phyloP scores from a whole-genome alignment of 495 filamentous ascomycete species.

The Aspergillus conjunctus region DNA sequence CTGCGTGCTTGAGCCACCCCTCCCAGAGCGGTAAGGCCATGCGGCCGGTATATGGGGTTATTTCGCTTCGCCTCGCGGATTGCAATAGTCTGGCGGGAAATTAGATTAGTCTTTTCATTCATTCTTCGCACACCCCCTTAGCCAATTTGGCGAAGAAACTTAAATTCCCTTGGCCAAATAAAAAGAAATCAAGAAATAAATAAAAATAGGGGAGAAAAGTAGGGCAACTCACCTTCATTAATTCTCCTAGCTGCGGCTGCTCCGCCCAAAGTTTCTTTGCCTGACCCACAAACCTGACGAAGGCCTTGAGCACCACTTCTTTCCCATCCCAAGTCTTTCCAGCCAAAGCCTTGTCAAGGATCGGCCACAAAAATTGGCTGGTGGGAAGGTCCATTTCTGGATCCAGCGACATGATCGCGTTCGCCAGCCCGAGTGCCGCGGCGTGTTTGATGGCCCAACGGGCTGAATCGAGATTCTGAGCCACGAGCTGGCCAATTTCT shows the following conservation, averaged over 20 bases:
- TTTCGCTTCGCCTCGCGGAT: conserved; percentile 88
- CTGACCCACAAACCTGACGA: conserved; percentile 72
- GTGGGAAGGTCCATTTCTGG: conserved; percentile 57
- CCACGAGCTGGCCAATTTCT: conserved; percentile 74
- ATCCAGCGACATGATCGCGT: conserved; percentile 64
- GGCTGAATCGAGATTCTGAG: conserved; percentile 68
- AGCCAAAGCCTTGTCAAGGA: conserved; percentile 73
- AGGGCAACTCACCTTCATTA: conserved; percentile 54
- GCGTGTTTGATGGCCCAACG: conserved; percentile 91
- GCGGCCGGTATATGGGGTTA: conserved; percentile 76
- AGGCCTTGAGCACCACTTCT: conserved; percentile 83
- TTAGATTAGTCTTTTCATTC: neutral
- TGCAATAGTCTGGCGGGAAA: conserved; percentile 53
- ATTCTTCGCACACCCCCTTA: conserved; percentile 11
- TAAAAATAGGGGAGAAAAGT: conserved; percentile 1
- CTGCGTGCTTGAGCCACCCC: conserved; percentile 64
- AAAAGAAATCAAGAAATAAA: conserved; percentile 6
- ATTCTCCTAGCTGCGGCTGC: conserved; percentile 47
- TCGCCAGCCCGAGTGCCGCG: conserved; percentile 75
- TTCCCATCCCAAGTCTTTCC: conserved; percentile 95
- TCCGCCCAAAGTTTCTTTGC: conserved; percentile 59
- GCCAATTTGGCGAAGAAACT: conserved; percentile 5
- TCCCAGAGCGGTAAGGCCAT: conserved; percentile 73
- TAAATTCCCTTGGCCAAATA: neutral
- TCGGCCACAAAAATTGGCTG: conserved; percentile 73